These are phyloP conservation scores for Phellopilus nigrolimitatus DNA, from an alignment of 1,284 basidiomycete species.

Conservation along the genomic window DNA sequence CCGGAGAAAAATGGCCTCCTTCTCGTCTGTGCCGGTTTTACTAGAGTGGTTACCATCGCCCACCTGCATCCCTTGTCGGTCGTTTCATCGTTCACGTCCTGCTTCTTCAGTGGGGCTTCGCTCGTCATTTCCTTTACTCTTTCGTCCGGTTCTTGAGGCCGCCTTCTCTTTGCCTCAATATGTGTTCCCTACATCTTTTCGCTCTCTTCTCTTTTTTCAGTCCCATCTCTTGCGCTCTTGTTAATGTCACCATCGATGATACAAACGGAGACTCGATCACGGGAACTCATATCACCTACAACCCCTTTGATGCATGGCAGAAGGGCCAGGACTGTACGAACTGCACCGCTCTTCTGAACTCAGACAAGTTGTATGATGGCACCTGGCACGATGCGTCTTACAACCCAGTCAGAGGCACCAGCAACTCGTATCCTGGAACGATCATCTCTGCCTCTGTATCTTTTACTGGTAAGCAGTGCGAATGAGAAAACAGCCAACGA, in stretches of 20 bases:
- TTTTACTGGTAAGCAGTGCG: conserved; percentile 10
- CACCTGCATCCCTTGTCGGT: too few species aligned
- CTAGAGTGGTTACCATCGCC: too few species aligned
- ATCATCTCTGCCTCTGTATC: conserved; percentile 7
- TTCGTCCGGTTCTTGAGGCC: too few species aligned
- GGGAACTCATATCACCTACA: conserved; percentile 13
- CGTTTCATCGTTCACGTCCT: too few species aligned
- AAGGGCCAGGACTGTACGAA: neutral
- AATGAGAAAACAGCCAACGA: too few species aligned
- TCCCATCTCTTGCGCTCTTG: neutral
- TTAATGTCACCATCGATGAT: conserved; percentile 18
- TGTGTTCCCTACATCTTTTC: neutral
- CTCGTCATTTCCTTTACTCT: too few species aligned
- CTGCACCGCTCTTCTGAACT: conserved; percentile 1
- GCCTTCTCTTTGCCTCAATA: neutral
- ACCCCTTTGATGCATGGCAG: conserved; percentile 4
- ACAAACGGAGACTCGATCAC: conserved; percentile 11
- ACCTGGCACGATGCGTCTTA: conserved; percentile 14
- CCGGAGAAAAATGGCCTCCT: too few species aligned
- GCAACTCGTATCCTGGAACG: neutral
- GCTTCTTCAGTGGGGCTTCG: too few species aligned
- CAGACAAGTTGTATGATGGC: neutral
- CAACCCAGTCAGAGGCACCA: neutral
- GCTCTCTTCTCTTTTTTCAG: neutral
- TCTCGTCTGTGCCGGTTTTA: too few species aligned